Evolutionary conservation across 768 basidiomycete species (phyloP).

Genomic region (Phlegmacium glaucopus): DNA sequence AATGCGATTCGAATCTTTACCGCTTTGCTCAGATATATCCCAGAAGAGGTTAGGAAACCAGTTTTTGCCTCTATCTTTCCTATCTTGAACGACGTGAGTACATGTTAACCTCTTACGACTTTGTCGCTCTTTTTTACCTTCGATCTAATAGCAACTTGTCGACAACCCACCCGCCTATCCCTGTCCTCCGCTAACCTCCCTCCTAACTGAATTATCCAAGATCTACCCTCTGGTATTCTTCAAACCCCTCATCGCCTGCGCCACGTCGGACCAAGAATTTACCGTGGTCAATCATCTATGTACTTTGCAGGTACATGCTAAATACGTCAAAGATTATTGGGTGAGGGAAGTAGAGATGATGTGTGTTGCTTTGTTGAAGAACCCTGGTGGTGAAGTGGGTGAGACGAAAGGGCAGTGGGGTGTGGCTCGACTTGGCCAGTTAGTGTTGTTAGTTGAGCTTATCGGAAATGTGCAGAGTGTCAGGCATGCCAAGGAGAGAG

Average conservation of each 20-base stretch:
- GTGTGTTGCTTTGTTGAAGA: constrained; percentile 62
- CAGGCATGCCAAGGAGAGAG: constrained; percentile 37
- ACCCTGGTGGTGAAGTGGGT: constrained; percentile 28
- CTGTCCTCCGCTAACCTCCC: constrained; percentile 39
- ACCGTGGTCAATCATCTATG: constrained; percentile 58
- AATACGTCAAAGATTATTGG: constrained; percentile 63
- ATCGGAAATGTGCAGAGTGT: constrained; percentile 47
- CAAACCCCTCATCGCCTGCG: constrained; percentile 68
- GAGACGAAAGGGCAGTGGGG: constrained; percentile 34
- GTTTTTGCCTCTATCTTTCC: constrained; percentile 41
- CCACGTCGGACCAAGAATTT: constrained; percentile 60
- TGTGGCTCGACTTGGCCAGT: constrained; percentile 57
- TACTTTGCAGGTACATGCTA: constrained; percentile 46
- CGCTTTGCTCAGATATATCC: constrained; percentile 39
- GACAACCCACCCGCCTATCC: constrained; percentile 51
- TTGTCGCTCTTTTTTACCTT: neutral
- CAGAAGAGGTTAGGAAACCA: constrained; percentile 43
- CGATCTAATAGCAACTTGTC: constrained; percentile 43
- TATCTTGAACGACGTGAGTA: constrained; percentile 46
- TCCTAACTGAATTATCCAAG: constrained; percentile 50
- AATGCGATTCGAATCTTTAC: constrained; percentile 36
- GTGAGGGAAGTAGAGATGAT: constrained; percentile 71
- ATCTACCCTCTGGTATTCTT: constrained; percentile 62
- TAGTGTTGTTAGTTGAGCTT: constrained; percentile 58
- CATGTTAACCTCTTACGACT: neutral